Evolutionary conservation across 176 grass and related monocot species (phyloP).

Genomic region (Chloris gayana): DNA sequence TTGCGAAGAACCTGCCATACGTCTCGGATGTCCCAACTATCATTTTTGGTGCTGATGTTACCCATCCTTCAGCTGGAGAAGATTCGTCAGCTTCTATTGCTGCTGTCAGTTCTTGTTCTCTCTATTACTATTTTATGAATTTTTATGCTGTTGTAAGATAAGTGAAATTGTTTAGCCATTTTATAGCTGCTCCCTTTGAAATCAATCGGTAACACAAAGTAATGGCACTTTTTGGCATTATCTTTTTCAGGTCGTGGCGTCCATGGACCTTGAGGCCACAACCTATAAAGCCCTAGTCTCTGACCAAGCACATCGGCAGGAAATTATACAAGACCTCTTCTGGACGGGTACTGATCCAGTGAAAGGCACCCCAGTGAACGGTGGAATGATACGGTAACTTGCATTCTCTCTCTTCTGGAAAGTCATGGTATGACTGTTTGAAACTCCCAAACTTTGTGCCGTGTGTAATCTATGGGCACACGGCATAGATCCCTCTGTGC

Average conservation of each 20-base stretch:
- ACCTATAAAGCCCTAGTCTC: slow-evolving; percentile 70
- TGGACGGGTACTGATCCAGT: slow-evolving; percentile 37
- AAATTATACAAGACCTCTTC: slow-evolving; percentile 80
- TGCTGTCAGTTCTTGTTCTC: slow-evolving; percentile 54
- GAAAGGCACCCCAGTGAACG: no score
- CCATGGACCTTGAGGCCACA: slow-evolving; percentile 73
- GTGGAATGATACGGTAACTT: no score
- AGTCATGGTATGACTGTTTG: no score
- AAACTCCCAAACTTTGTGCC: no score
- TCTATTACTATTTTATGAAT: not conserved
- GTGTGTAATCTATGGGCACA: no score
- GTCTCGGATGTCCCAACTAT: slow-evolving; percentile 58
- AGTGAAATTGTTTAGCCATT: not conserved
- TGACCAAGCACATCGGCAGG: slow-evolving; percentile 65
- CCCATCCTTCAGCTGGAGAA: slow-evolving; percentile 72
- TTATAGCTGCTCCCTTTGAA: no score
- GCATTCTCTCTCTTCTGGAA: no score
- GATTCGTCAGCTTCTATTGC: slow-evolving; percentile 60
- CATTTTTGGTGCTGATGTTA: slow-evolving; percentile 87
- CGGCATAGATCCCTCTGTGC: no score
- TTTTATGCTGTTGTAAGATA: not conserved
- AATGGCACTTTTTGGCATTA: not conserved
- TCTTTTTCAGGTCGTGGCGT: slow-evolving; percentile 75
- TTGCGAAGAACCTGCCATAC: slow-evolving; percentile 23
- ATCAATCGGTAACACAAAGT: not conserved